These are phyloP conservation scores for Cryptosporidium bovis DNA, from an alignment of 169 alveolate species.

Conservation along the genomic window DNA sequence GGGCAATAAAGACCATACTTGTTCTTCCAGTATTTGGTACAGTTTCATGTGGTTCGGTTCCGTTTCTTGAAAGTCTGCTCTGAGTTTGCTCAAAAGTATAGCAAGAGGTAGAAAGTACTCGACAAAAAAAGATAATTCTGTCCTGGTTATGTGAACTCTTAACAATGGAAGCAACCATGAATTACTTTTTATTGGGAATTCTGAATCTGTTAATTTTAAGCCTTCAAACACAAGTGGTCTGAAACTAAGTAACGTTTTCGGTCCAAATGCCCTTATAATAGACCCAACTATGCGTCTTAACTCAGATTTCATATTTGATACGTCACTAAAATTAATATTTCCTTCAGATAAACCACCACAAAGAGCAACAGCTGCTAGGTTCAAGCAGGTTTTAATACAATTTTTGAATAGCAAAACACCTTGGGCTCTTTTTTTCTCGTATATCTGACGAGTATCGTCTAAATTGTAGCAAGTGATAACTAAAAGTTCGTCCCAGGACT, in stretches of 20 bases:
- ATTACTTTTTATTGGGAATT: constrained; percentile 59
- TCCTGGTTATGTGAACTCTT: constrained; percentile 56
- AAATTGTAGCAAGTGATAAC: neutral
- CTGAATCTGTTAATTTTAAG: constrained; percentile 4
- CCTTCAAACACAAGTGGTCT: constrained; percentile 40
- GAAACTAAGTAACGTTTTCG: constrained; percentile 6
- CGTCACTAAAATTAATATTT: constrained; percentile 5
- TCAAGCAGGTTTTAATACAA: neutral
- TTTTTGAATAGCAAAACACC: constrained; percentile 15
- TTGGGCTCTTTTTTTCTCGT: neutral
- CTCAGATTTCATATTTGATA: constrained; percentile 22
- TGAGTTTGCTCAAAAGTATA: neutral
- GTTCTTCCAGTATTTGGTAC: constrained; percentile 63
- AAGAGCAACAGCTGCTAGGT: constrained; percentile 57
- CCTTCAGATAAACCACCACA: constrained; percentile 11
- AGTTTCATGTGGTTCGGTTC: constrained; percentile 46
- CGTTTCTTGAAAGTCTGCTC: constrained; percentile 3
- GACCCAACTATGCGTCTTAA: constrained; percentile 55
- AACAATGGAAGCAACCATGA: constrained; percentile 69
- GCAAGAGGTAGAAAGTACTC: constrained; percentile 60
- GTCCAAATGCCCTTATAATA: constrained; percentile 66
- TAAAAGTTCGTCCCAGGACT: constrained; percentile 56
- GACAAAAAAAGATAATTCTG: constrained; percentile 26
- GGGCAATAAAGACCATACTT: constrained; percentile 71
- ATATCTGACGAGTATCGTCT: neutral